Evolutionary conservation across 2,329 filamentous ascomycete species (phyloP).

Genomic region (Berkeleyomyces rouxiae): DNA sequence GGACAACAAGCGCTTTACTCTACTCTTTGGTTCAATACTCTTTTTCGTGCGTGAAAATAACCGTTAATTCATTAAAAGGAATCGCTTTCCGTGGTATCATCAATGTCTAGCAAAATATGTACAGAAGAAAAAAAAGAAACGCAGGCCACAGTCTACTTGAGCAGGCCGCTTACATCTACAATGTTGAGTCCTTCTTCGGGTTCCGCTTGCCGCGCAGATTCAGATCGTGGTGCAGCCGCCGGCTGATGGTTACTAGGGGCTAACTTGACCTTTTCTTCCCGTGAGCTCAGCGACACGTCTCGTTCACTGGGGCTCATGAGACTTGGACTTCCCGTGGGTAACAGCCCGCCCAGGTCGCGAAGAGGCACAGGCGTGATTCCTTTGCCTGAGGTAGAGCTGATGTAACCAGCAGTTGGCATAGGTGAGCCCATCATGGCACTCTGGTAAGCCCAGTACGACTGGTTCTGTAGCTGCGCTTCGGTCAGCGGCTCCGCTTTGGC

Average conservation of each 20-base stretch:
- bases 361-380: conserved; percentile 41
- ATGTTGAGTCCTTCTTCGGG: conserved; percentile 10
- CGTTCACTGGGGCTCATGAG: neutral
- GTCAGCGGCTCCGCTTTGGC: conserved; percentile 22
- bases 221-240: neutral
- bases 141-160: conserved; percentile 18
- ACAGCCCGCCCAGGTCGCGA: conserved; percentile 39
- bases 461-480: conserved; percentile 21
- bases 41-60: neutral
- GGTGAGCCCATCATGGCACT: conserved; percentile 17
- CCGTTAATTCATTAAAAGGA: neutral
- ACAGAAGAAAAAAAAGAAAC: conserved; percentile 1
- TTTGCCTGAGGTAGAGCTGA: conserved; percentile 25
- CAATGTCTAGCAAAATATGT: neutral
- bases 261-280: neutral
- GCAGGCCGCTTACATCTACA: conserved; percentile 25
- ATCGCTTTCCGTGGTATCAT: conserved; percentile 15
- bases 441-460: conserved; percentile 13
- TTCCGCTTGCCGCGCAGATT: neutral
- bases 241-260: conserved; percentile 2
- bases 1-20: no score
- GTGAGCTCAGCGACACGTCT: neutral
- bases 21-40: no score
- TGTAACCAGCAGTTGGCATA: conserved; percentile 25
- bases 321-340: conserved; percentile 24